Evolutionary conservation across 1,139 yeast genomes (phyloP).

Genomic region (Diutina neorugosa): DNA sequence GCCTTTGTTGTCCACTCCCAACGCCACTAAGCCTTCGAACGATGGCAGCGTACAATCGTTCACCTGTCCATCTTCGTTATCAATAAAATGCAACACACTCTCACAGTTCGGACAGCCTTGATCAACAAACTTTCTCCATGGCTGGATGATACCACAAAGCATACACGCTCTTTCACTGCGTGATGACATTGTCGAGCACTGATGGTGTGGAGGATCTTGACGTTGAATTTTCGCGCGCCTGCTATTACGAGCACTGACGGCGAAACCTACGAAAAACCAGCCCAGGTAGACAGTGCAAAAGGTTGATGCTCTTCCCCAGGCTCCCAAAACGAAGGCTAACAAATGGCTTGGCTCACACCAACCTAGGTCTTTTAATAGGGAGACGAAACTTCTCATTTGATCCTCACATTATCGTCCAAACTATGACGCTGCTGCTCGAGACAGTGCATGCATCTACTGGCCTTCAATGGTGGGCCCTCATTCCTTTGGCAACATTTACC

Average conservation of each 20-base stretch:
- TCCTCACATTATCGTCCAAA: conserved; percentile 8
- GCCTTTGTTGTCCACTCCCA: conserved; percentile 64
- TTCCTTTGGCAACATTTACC: conserved; percentile 62
- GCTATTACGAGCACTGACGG: background rate
- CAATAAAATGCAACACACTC: conserved; percentile 65
- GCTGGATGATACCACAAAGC: conserved; percentile 89
- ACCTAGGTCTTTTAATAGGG: background rate
- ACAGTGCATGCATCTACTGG: conserved; percentile 42
- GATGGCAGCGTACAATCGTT: conserved; percentile 94
- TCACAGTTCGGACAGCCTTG: conserved; percentile 98
- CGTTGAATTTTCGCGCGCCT: background rate
- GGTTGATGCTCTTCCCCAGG: background rate
- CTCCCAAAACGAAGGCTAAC: background rate
- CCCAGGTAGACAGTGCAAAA: background rate
- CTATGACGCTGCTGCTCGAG: conserved; percentile 33
- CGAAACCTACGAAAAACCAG: background rate
- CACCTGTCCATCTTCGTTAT: conserved; percentile 71
- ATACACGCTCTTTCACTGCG: conserved; percentile 90
- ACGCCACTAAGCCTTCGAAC: conserved; percentile 89
- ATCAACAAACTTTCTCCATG: conserved; percentile 58
- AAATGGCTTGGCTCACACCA: background rate
- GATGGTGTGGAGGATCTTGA: background rate
- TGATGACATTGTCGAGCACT: conserved; percentile 30
- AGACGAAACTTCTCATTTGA: background rate
- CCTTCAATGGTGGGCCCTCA: conserved; percentile 73